Evolutionary conservation across 257 asterid genomes (phyloP).

Genomic region (Solanum sitiens): DNA sequence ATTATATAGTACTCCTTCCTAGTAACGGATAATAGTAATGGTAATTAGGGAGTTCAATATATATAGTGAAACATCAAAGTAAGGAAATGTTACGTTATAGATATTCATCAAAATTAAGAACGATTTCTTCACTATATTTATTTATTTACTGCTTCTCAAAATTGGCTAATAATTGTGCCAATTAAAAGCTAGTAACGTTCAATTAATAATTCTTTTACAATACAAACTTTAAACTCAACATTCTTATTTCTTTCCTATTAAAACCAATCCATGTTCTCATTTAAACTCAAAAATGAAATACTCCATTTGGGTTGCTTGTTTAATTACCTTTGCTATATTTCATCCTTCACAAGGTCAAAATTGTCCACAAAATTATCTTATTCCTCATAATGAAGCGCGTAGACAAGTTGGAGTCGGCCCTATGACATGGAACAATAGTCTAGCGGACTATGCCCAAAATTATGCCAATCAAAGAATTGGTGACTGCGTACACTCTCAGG

Average conservation of each 20-base stretch:
- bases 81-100: not conserved
- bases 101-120: not conserved
- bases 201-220: not conserved
- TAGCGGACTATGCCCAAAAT: conserved; percentile 26
- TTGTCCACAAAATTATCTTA: conserved; percentile 8
- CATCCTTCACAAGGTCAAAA: conserved; percentile 9
- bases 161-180: not conserved
- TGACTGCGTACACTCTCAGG: conserved; percentile 33
- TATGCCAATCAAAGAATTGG: conserved; percentile 14
- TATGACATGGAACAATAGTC: conserved; percentile 22
- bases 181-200: not conserved
- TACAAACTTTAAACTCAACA: not conserved
- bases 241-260: not conserved
- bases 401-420: conserved; percentile 17
- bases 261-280: not conserved
- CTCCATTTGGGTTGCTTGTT: not conserved
- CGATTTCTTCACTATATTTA: not conserved
- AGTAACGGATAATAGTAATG: not conserved
- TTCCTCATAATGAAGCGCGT: conserved; percentile 30
- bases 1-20: not conserved
- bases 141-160: not conserved
- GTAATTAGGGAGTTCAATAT: not conserved
- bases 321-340: not conserved
- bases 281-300: not conserved
- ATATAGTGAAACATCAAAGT: not conserved